Conservation (phyloP, 176 grass and related monocot genomes). For the Raddia guianensis region DNA sequence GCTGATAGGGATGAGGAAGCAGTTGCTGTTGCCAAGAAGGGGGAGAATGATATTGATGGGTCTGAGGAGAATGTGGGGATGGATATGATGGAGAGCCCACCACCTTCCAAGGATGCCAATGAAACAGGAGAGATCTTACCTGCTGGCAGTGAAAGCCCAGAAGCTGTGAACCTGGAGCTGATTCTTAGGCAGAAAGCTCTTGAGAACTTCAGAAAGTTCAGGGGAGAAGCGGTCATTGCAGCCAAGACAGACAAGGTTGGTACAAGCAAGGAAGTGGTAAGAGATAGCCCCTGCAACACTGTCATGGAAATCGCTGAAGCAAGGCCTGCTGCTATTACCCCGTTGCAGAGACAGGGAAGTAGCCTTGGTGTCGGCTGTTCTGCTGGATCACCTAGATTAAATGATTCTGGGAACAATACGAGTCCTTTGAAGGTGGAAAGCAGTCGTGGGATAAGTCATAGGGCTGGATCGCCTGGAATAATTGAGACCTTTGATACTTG, state of each 20-base stretch:
- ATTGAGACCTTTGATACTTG: constrained; percentile 8
- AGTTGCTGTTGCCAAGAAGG: constrained; percentile 23
- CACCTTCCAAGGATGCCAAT: constrained; percentile 35
- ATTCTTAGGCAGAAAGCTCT: constrained; percentile 87
- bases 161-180: constrained; percentile 67
- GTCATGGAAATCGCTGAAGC: constrained; percentile 36
- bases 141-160: constrained; percentile 38
- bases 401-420: not conserved
- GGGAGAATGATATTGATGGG: not conserved
- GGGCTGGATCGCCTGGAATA: constrained; percentile 23
- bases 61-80: constrained; percentile 34
- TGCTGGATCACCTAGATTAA: constrained; percentile 38
- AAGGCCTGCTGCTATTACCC: not conserved
- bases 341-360: constrained; percentile 42
- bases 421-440: constrained; percentile 31
- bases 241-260: constrained; percentile 37
- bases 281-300: constrained; percentile 13
- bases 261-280: constrained; percentile 29
- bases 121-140: constrained; percentile 30
- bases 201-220: constrained; percentile 84
- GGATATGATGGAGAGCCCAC: constrained; percentile 20
- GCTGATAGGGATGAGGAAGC: not conserved
- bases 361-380: constrained; percentile 20
- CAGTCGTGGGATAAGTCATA: constrained; percentile 13
- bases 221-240: constrained; percentile 24